Base-by-base conservation (phyloP, 176 grass and related monocot species). In the Triticum timopheevii region DNA sequence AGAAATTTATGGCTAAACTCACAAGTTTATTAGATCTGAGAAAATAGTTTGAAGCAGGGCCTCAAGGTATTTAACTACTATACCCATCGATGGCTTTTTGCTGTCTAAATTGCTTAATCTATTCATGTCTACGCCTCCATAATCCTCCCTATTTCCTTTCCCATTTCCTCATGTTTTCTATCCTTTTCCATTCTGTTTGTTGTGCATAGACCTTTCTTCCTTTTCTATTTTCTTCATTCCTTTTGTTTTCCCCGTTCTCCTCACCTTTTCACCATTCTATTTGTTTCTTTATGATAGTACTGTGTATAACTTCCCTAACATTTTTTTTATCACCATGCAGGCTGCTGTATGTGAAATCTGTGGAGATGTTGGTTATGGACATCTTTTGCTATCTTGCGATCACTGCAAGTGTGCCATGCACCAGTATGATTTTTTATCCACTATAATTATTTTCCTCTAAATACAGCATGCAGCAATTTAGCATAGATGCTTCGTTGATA, bases 351-450 rank as follows among this genome's bases (percentile, higher is more conserved):
- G 88, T 47, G 88, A 77, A 68, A 65, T 61, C 5, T 90, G 83
- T 70, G 83, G 88, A 82, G 28, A 36, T 86, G 17, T 77, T 82
- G 88, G 88, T 63, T 49, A 7, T 45, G 33, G 38, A 86, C 2
- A 69, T 27, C 88, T 90, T 61, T 50, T 90, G 15, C 16, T 90
- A 69, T 30, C 70, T 70, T 90, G 88, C 50, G 11, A 24, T 62
- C 79, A 50, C 49, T 90, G 83, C 78, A 38, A 77, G 16, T 54
- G 27, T 61, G 5, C 22, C 5, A 13, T 10, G 9, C 88, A 90
- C 62, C 83, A 69, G 88, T 90, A 90, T 86, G 88, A 35, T 81
- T 42, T 77, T 44, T 61, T 61, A 38, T 83, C 77, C 13, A 63
- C 56, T 13, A 2, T 28, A 63, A 71, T 34, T 25, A 0, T 78